phyloP scores from a whole-genome alignment of 2,329 filamentous ascomycete species.

The Ophiostoma himal-ulmi region DNA sequence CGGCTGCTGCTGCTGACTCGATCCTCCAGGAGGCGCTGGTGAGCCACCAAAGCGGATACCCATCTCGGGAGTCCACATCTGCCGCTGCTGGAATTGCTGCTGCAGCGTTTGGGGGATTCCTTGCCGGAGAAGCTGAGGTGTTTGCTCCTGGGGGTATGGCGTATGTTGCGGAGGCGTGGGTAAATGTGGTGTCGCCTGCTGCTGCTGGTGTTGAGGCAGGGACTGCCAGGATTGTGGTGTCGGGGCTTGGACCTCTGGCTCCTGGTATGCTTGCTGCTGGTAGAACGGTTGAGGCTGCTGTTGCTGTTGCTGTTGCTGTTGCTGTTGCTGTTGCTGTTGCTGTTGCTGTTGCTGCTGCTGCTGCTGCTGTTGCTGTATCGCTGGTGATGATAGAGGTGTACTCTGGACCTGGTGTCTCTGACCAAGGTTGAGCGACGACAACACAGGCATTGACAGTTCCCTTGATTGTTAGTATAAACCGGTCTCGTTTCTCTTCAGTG shows the following conservation, averaged over 20 bases:
- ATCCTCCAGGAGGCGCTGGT: constrained; percentile 29
- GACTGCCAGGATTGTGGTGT: constrained; percentile 4
- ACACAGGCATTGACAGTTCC: constrained; percentile 48
- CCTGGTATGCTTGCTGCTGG: constrained; percentile 25
- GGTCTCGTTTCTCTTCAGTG: not conserved
- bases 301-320: not conserved
- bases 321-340: constrained; percentile 16
- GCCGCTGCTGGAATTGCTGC: constrained; percentile 21
- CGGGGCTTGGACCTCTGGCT: constrained; percentile 2
- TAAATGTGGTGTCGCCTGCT: not conserved
- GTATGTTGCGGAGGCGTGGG: not conserved
- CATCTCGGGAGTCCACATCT: constrained; percentile 73
- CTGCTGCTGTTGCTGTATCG: constrained; percentile 16
- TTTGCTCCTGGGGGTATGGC: constrained; percentile 18
- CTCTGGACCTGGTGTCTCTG: constrained; percentile 27
- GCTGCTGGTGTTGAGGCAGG: constrained; percentile 15
- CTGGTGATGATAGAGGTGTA: constrained; percentile 14
- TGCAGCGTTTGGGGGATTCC: constrained; percentile 6
- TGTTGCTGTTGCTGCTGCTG: constrained; percentile 13
- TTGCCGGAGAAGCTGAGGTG: constrained; percentile 6
- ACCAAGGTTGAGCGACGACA: constrained; percentile 40
- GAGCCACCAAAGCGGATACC: constrained; percentile 68
- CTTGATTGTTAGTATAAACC: constrained; percentile 31
- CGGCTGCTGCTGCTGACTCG: constrained; percentile 27
- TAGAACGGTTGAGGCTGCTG: not conserved